Percentiles rank a stretch among this genome's conserved stretches.
These are phyloP conservation scores for Microdochium paspali DNA, from an alignment of 2,329 filamentous ascomycete genomes.

Conservation along the genomic window DNA sequence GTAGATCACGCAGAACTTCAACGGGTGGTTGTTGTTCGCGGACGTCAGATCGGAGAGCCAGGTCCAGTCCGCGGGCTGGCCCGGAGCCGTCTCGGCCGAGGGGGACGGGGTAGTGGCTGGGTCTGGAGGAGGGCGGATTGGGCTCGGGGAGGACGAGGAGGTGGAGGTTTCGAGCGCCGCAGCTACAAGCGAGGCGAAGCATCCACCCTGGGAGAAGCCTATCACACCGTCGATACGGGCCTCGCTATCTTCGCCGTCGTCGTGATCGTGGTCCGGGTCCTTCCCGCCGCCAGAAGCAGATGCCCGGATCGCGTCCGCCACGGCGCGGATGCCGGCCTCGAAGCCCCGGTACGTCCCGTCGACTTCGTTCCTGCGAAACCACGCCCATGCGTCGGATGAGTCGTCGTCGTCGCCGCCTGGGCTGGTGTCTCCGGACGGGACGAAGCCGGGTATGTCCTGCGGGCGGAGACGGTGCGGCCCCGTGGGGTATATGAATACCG, in stretches of 20 bases:
- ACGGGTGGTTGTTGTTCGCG: constrained; percentile 32
- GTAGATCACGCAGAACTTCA: constrained; percentile 56
- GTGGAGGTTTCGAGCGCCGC: constrained; percentile 52
- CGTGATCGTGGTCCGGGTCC: not conserved
- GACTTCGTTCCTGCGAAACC: constrained; percentile 67
- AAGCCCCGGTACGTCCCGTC: constrained; percentile 58
- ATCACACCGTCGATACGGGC: constrained; percentile 62
- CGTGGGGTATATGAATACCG: constrained; percentile 58
- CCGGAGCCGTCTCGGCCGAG: constrained; percentile 22
- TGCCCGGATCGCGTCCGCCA: constrained; percentile 51
- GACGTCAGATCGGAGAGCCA: constrained; percentile 37
- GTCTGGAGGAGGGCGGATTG: constrained; percentile 6
- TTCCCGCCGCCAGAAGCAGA: not conserved
- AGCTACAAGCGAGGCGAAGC: constrained; percentile 62
- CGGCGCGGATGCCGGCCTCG: constrained; percentile 52
- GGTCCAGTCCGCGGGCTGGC: constrained; percentile 21
- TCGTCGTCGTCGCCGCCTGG: constrained; percentile 33
- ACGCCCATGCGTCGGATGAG: constrained; percentile 63
- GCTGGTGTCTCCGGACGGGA: constrained; percentile 29
- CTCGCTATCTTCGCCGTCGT: constrained; percentile 37
- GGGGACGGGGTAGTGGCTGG: constrained; percentile 14
- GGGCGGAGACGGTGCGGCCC: constrained; percentile 54
- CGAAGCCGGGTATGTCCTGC: constrained; percentile 62
- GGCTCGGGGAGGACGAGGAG: constrained; percentile 5
- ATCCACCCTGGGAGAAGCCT: constrained; percentile 76